These are phyloP conservation scores for Candida cerambycidarum DNA, from an alignment of 805 yeast genomes.

Conservation along the genomic window DNA sequence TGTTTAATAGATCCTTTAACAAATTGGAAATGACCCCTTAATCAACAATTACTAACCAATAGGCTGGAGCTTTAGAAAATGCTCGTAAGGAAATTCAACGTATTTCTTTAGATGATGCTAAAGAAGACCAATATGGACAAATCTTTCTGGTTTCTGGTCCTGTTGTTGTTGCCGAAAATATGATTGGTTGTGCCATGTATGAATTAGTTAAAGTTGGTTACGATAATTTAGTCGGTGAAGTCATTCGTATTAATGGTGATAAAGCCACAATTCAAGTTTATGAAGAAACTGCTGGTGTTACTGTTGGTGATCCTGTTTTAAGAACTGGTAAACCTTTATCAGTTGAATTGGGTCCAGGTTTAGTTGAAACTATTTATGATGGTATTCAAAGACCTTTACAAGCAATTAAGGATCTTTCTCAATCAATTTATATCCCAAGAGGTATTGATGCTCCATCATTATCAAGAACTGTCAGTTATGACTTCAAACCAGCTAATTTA, in stretches of 20 bases:
- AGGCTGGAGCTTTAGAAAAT: constrained; percentile 97
- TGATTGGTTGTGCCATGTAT: constrained; percentile 99
- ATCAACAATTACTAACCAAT: constrained; percentile 5
- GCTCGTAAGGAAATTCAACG: constrained; percentile 93
- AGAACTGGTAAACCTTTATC: constrained; percentile 99
- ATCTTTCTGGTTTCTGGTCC: constrained; percentile 98
- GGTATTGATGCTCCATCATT: constrained; percentile 98
- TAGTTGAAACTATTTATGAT: constrained; percentile 98
- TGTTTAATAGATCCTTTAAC: too few relatives aligned
- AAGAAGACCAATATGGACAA: constrained; percentile 80
- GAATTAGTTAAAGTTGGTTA: constrained; percentile 98
- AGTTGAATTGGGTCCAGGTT: constrained; percentile 98
- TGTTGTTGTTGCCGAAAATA: constrained; percentile 94
- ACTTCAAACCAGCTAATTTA: constrained; percentile 75
- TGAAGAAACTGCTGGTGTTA: constrained; percentile 99
- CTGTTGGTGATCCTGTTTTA: constrained; percentile 97
- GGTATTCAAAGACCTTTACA: constrained; percentile 99
- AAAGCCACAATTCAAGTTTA: constrained; percentile 98
- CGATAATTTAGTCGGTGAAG: constrained; percentile 96
- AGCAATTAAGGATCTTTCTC: constrained; percentile 82
- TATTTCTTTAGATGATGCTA: constrained; percentile 68
- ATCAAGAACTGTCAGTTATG: constrained; percentile 76
- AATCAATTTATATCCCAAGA: constrained; percentile 96
- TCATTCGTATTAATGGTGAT: constrained; percentile 93
- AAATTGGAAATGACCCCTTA: too few relatives aligned